phyloP scores from a whole-genome alignment of 1,284 basidiomycete species.

The Ustilago bromivora region DNA sequence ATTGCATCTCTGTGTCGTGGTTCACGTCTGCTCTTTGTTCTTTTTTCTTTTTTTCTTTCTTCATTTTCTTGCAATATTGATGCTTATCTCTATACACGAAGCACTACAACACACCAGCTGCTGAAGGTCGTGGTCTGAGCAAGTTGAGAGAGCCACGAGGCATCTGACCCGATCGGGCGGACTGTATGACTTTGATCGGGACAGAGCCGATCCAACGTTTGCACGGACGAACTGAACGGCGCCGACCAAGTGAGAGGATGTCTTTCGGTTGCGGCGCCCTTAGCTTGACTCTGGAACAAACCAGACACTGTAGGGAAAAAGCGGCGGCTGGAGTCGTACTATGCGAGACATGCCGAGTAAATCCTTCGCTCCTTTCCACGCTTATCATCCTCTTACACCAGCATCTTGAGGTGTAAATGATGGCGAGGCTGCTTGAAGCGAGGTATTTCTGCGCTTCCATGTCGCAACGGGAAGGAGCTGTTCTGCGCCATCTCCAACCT shows the following conservation, averaged over 20 bases:
- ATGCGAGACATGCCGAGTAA: not conserved
- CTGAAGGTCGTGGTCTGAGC: too few species aligned
- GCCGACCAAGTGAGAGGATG: not conserved
- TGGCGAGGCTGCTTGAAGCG: not conserved
- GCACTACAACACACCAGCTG: not conserved
- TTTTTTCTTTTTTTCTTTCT: not conserved
- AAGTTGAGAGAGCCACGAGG: not conserved
- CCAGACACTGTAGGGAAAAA: not conserved
- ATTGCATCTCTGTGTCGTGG: not conserved
- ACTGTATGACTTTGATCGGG: not conserved
- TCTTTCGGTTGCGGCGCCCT: not conserved
- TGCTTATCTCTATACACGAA: not conserved
- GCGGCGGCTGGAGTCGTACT: not conserved
- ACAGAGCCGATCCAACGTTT: not conserved
- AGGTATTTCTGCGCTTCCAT: not conserved
- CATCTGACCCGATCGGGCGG: not conserved
- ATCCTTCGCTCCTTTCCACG: not conserved
- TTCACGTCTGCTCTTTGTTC: not conserved
- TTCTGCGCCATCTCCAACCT: not conserved
- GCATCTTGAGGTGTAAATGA: not conserved
- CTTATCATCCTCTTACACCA: not conserved
- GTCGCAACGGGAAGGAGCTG: too few species aligned
- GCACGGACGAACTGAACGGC: not conserved
- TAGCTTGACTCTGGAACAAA: not conserved
- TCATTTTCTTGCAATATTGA: not conserved